These are phyloP conservation scores for Candida incommunis DNA, from an alignment of 805 yeast genomes.

Conservation along the genomic window DNA sequence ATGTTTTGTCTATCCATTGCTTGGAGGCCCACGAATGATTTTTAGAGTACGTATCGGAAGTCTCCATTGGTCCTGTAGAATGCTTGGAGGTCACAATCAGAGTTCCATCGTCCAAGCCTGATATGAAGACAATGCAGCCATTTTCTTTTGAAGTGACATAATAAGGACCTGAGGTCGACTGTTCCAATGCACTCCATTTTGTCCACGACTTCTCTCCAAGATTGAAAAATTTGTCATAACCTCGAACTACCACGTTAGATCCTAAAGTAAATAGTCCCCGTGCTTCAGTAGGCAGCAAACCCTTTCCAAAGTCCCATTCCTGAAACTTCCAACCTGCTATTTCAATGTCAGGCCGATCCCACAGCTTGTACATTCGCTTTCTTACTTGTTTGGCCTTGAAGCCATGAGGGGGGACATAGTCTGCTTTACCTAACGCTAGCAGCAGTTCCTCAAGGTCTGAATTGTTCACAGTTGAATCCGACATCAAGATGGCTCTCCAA, in stretches of 20 bases:
- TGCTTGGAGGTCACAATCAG: constrained; percentile 84
- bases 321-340: constrained; percentile 60
- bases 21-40: constrained; percentile 74
- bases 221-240: constrained; percentile 91
- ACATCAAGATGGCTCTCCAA: no score
- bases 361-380: constrained; percentile 9
- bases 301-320: constrained; percentile 73
- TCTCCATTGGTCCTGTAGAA: constrained; percentile 54
- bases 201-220: constrained; percentile 49
- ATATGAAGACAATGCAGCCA: constrained; percentile 79
- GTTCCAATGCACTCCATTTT: constrained; percentile 30
- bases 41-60: constrained; percentile 14
- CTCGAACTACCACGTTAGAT: constrained; percentile 52
- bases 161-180: constrained; percentile 59
- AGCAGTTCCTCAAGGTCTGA: background rate
- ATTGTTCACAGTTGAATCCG: no score
- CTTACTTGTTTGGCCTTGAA: background rate
- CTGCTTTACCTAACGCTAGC: background rate
- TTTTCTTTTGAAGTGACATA: constrained; percentile 74
- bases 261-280: constrained; percentile 63
- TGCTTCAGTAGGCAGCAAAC: constrained; percentile 55
- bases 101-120: constrained; percentile 64
- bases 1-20: constrained; percentile 37
- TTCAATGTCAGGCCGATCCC: constrained; percentile 15
- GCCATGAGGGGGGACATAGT: background rate